Evolutionary conservation across 805 yeast genomes (phyloP), one percentile per base, ranked within the genome.

Genomic region (Candida dendrica): DNA sequence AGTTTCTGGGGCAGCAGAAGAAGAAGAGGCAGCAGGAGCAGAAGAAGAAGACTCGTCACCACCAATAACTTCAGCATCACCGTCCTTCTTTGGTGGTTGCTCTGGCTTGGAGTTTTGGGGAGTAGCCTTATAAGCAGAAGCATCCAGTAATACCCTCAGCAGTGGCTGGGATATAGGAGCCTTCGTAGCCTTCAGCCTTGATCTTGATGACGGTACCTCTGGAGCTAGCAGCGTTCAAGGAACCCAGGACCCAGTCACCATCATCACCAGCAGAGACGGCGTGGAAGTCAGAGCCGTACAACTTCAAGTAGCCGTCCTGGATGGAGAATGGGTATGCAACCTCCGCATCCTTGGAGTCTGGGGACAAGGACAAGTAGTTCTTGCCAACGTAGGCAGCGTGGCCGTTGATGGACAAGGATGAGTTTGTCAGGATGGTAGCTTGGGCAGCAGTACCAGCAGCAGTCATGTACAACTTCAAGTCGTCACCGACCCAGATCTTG

Each of bases 401-500:
- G 13, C 30, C 30, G 26, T 42, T 34, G 9, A 43, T 38, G 8
- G 11, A 4, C 9, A 34, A 34, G 13, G 38, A 34, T 2, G 34
- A 18, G 14, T 34, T 34, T 1, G 18, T 14, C 33, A 39, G 9
- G 11, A 35, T 16, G 1, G 9, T 11, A 13, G 17, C 38, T 9
- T 24, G 14, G 8, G 37, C 22, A 9, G 27, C 17, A 16, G 24
- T 14, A 11, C 18, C 14, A n/a, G 14, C 13, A 13, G 34, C n/a
- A 3, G 36, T 16, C 9, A 41, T 24, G 32, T 38, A 41, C 19
- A 37, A 14, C 13, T 38, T 32, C 16, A 24, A 16, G 26, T 32
- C 39, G n/a, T 16, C 19, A 47, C 19, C 54, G 40, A 3, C 52
- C 53, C 27, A 49, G 43, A 11, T 48, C 56, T 4, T 7, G 4